Conservation (phyloP, 2,329 filamentous ascomycete genomes). For the Fusarium irregulare region DNA sequence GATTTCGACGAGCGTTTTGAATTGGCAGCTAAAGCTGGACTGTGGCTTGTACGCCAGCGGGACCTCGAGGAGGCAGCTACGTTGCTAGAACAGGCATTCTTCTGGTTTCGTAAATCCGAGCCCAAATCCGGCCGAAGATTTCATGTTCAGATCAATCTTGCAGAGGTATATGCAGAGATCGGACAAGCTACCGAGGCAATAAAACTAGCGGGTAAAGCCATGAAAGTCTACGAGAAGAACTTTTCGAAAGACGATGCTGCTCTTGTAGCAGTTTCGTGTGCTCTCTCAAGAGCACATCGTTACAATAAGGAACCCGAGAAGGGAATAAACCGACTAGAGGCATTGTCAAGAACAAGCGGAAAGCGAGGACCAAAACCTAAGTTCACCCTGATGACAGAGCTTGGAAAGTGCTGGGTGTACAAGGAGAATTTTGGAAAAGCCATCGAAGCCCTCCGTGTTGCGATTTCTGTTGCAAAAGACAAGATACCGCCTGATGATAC, state of each 20-base stretch:
- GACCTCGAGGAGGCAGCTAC: no score
- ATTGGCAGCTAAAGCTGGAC: no score
- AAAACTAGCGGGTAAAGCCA: not conserved
- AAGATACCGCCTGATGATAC: not conserved
- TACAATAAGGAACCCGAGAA: not conserved
- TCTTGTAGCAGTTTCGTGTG: not conserved
- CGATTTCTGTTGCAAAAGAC: fast-evolving
- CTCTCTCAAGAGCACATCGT: not conserved
- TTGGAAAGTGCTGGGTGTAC: not conserved
- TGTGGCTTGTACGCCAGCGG: no score
- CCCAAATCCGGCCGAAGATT: no score
- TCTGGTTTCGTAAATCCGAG: no score
- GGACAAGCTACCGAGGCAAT: not conserved
- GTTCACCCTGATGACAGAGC: not conserved
- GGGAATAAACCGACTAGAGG: not conserved
- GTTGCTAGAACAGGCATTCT: no score
- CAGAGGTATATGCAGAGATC: not conserved
- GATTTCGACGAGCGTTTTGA: no score
- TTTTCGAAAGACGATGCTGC: not conserved
- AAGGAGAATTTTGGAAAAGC: not conserved
- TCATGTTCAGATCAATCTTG: not conserved
- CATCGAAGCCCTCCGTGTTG: fast-evolving
- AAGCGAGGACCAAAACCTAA: fast-evolving
- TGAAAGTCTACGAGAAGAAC: not conserved
- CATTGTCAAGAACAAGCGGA: not conserved